Conservation (phyloP, 495 filamentous ascomycete genomes). For the Delitschia confertaspora region DNA sequence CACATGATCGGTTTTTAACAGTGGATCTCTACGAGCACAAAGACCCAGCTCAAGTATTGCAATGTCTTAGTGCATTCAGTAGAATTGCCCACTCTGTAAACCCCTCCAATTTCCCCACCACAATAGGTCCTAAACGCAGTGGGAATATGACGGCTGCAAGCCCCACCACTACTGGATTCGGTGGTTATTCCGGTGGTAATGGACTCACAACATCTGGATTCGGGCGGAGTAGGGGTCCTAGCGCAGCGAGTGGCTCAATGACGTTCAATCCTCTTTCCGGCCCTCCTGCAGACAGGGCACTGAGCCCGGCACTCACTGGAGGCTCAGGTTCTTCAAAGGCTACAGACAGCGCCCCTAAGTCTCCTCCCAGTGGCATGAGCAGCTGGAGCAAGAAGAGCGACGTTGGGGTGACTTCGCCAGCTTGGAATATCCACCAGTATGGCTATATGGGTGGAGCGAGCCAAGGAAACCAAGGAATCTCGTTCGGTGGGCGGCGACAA, state of each 20-base stretch:
- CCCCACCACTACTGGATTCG: conserved; percentile 58
- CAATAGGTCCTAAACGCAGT: conserved; percentile 58
- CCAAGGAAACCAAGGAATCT: conserved; percentile 88
- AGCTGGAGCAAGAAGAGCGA: conserved; percentile 86
- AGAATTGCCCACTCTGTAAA: conserved; percentile 71
- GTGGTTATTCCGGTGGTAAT: conserved; percentile 38
- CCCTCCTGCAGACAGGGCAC: conserved; percentile 24
- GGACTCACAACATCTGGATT: conserved; percentile 26
- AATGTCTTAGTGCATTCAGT: conserved; percentile 87
- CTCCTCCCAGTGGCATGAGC: conserved; percentile 52
- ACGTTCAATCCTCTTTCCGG: conserved; percentile 36
- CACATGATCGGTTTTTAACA: conserved; percentile 94
- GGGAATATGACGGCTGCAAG: conserved; percentile 44
- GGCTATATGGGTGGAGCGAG: conserved; percentile 95
- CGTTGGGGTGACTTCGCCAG: conserved; percentile 69
- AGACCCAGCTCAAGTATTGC: conserved; percentile 92
- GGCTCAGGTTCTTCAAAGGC: conserved; percentile 35
- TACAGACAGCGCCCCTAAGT: conserved; percentile 31
- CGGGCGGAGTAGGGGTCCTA: conserved; percentile 51
- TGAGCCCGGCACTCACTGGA: conserved; percentile 49
- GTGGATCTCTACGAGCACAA: conserved; percentile 96
- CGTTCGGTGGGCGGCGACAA: conserved; percentile 83
- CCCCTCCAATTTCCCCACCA: conserved; percentile 59
- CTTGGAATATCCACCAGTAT: conserved; percentile 96
- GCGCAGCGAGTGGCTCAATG: conserved; percentile 52